Evolutionary conservation across 2,329 filamentous ascomycete species (phyloP).

Genomic region (Coleophoma cylindrospora): DNA sequence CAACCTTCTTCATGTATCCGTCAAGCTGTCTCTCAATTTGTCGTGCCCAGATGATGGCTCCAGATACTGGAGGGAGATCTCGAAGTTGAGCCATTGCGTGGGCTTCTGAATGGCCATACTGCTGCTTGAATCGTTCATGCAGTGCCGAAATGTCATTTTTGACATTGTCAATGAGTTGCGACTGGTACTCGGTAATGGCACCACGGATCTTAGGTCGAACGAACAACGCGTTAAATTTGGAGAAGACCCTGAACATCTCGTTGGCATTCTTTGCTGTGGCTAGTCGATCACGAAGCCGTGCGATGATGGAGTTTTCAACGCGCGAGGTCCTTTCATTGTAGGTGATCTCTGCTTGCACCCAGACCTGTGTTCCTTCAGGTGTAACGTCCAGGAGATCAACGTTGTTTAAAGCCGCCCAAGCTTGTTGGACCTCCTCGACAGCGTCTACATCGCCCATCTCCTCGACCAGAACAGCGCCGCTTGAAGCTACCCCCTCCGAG

Average conservation of each 20-base stretch:
- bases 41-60: constrained; percentile 94
- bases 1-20: constrained; percentile 98
- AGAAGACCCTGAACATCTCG: constrained; percentile 99
- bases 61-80: constrained; percentile 91
- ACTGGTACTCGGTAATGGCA: constrained; percentile 96
- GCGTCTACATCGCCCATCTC: constrained; percentile 97
- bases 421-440: constrained; percentile 91
- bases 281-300: constrained; percentile 82
- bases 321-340: constrained; percentile 97
- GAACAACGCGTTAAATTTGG: constrained; percentile 98
- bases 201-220: constrained; percentile 98
- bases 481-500: constrained; percentile 44
- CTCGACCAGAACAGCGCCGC: constrained; percentile 71
- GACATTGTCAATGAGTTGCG: constrained; percentile 95
- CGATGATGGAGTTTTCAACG: constrained; percentile 98
- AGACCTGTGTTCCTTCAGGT: constrained; percentile 80
- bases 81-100: constrained; percentile 97
- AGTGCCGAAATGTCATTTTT: constrained; percentile 91
- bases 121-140: constrained; percentile 96
- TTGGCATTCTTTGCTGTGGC: constrained; percentile 96
- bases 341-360: constrained; percentile 89
- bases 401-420: constrained; percentile 89
- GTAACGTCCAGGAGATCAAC: constrained; percentile 94
- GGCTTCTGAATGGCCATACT: constrained; percentile 96
- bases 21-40: constrained; percentile 96